Conservation (phyloP, 2,329 filamentous ascomycete species). For the Aspergillus felis region DNA sequence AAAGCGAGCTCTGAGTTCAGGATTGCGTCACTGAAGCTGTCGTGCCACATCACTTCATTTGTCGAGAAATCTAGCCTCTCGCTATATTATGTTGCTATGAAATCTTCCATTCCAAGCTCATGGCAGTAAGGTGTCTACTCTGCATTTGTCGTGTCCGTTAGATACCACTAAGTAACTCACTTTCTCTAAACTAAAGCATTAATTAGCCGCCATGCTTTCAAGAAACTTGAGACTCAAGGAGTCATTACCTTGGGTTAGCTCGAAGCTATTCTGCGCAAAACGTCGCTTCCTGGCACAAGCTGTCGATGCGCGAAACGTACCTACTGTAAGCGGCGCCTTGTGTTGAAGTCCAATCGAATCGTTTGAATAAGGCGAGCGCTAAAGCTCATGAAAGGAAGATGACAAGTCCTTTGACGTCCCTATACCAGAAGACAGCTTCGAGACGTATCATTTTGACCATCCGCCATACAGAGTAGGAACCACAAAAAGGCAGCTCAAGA, state of each 20-base stretch:
- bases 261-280: not conserved
- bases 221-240: slow-evolving; percentile 3
- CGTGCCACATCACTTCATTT: not conserved
- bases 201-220: slow-evolving; percentile 7
- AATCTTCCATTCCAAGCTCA: not conserved
- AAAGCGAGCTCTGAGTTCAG: not conserved
- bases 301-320: slow-evolving; percentile 10
- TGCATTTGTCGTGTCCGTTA: not conserved
- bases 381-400: slow-evolving; percentile 61
- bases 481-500: slow-evolving; percentile 91
- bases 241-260: not conserved
- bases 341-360: not conserved
- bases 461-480: slow-evolving; percentile 83
- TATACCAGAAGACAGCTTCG: slow-evolving; percentile 92
- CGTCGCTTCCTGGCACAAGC: slow-evolving; percentile 15
- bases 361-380: not conserved
- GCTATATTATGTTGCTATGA: not conserved
- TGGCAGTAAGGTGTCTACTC: not conserved
- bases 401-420: slow-evolving; percentile 82
- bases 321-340: slow-evolving; percentile 8
- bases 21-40: slow-evolving; percentile 7
- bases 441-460: slow-evolving; percentile 95
- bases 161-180: not conserved
- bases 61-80: not conserved
- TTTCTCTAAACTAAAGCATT: not conserved